These are phyloP conservation scores for Secale cereale DNA, from an alignment of 176 grass and related monocot species.

Conservation along the genomic window DNA sequence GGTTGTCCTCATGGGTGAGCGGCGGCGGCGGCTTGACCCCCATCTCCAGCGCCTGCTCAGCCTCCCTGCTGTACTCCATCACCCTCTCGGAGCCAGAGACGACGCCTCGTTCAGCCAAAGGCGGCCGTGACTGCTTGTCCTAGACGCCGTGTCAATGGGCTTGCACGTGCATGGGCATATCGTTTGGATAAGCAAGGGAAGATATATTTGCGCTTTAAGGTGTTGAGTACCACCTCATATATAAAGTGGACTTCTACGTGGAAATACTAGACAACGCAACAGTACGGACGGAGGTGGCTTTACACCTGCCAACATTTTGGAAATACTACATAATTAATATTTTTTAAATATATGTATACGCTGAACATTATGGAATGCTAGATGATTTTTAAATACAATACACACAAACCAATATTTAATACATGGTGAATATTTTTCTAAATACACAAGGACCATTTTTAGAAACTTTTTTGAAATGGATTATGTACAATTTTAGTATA, in stretches of 20 bases:
- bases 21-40: constrained; percentile 16
- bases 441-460: no score
- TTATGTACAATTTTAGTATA: no score
- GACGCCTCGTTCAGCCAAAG: not conserved
- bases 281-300: no score
- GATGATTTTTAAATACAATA: no score
- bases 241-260: not conserved
- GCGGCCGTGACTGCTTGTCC: not conserved
- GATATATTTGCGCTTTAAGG: not conserved
- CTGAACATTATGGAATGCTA: no score
- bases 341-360: no score
- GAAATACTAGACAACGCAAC: not conserved
- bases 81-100: not conserved
- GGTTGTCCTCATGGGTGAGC: constrained; percentile 75
- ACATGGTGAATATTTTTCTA: no score
- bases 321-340: no score
- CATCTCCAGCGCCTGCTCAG: not conserved
- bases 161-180: not conserved
- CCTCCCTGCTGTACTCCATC: not conserved
- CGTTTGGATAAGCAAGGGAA: not conserved
- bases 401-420: no score
- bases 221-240: not conserved
- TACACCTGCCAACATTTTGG: no score
- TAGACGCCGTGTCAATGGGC: not conserved
- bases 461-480: no score